Conservation (phyloP, 106 monocot genomes). For the Dioscorea dumetorum region DNA sequence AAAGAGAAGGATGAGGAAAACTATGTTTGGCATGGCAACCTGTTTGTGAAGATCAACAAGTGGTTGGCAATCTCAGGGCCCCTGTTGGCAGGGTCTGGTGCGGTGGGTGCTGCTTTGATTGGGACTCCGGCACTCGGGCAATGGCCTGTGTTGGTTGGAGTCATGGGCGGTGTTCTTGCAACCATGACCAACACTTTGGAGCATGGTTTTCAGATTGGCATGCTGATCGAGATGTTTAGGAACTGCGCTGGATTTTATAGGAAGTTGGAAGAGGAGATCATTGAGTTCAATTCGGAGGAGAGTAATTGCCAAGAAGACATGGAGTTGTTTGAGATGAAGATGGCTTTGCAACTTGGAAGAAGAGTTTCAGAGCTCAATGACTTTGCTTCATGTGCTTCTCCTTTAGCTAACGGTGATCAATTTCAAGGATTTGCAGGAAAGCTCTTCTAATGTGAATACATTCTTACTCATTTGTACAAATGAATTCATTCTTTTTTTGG, state of each 20-base stretch:
- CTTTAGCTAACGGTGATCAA: slow-evolving; percentile 15
- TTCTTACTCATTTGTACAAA: too few relatives aligned
- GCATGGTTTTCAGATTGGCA: slow-evolving; percentile 78
- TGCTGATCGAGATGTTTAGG: slow-evolving; percentile 71
- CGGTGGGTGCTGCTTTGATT: slow-evolving; percentile 23
- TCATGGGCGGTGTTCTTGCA: slow-evolving; percentile 57
- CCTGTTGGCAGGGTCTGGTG: slow-evolving; percentile 42
- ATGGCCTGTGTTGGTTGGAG: slow-evolving; percentile 24
- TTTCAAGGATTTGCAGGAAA: slow-evolving; percentile 65
- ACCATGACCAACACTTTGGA: slow-evolving; percentile 53
- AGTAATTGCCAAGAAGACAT: slow-evolving; percentile 51
- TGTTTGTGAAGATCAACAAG: slow-evolving; percentile 46
- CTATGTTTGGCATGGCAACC: slow-evolving; percentile 32
- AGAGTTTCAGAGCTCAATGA: slow-evolving; percentile 42
- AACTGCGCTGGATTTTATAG: slow-evolving; percentile 65
- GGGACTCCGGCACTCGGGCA: slow-evolving; percentile 11
- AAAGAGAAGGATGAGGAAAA: slow-evolving; percentile 47
- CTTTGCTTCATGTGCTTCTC: slow-evolving; percentile 27
- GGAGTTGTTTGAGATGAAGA: slow-evolving; percentile 59
- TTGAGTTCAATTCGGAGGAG: slow-evolving; percentile 43
- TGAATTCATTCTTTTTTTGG: too few relatives aligned
- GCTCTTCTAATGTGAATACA: slow-evolving; percentile 32
- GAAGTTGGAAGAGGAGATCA: slow-evolving; percentile 52
- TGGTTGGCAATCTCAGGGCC: slow-evolving; percentile 56
- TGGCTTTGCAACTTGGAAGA: slow-evolving; percentile 73